These are phyloP conservation scores for Nicotiana sylvestris DNA, from an alignment of 257 asterid species.

Conservation along the genomic window DNA sequence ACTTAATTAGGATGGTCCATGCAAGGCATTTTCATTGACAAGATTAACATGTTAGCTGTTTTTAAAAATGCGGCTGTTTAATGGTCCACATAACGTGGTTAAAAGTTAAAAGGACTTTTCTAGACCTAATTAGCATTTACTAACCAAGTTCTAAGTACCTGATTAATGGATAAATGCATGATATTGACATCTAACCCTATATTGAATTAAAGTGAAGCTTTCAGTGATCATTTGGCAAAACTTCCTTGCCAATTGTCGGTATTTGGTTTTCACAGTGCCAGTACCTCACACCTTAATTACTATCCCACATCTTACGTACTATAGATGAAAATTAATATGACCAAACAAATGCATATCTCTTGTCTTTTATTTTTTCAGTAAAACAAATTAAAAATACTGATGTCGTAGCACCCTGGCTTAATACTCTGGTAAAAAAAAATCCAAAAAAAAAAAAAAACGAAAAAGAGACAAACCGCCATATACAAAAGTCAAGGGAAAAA, in stretches of 20 bases:
- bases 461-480: too few relatives aligned
- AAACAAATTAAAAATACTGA: not conserved
- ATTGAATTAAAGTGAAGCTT: not conserved
- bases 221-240: too few relatives aligned
- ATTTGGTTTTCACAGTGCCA: not conserved
- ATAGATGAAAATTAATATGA: not conserved
- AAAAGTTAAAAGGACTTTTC: conserved; percentile 2
- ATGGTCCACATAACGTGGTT: conserved; percentile 16
- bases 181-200: not conserved
- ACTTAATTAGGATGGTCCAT: conserved; percentile 1
- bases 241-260: not conserved
- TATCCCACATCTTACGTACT: not conserved
- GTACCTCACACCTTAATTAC: not conserved
- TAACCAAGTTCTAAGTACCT: conserved; percentile 5
- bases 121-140: conserved; percentile 7
- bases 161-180: not conserved
- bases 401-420: not conserved
- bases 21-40: conserved; percentile 1
- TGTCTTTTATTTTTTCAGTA: not conserved
- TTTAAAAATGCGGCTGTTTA: not conserved
- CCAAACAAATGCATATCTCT: too few relatives aligned
- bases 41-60: conserved; percentile 18
- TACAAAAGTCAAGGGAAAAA: too few relatives aligned
- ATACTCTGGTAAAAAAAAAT: too few relatives aligned
- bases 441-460: too few relatives aligned